A percentile compares a stretch with the other conserved stretches of the same genome.
phyloP scores from a whole-genome alignment of 2,329 filamentous ascomycete species.

The Talaromyces albobiverticillius region DNA sequence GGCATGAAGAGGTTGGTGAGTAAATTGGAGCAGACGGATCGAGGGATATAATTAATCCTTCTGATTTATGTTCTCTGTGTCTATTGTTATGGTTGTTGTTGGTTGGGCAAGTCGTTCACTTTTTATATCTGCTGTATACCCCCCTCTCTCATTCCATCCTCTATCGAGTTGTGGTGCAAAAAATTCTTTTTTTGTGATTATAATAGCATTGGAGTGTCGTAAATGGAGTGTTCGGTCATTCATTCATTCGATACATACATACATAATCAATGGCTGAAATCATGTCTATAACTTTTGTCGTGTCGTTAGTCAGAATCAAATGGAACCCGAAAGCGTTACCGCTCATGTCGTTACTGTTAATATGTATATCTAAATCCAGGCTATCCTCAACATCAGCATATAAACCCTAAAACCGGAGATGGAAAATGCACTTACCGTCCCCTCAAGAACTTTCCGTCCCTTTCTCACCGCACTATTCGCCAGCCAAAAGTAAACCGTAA shows the following conservation, averaged over 20 bases:
- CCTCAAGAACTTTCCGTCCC: constrained; percentile 7
- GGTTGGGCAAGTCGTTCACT: background rate
- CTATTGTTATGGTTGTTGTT: background rate
- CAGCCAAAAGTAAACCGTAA: constrained; percentile 8
- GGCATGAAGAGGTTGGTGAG: constrained; percentile 86
- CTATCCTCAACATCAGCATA: constrained; percentile 1
- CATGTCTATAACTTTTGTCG: background rate
- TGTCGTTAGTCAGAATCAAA: too few species aligned
- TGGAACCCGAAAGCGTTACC: too few species aligned
- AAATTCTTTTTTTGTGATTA: background rate
- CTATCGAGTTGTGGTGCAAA: constrained; percentile 1
- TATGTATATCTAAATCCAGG: constrained; percentile 14
- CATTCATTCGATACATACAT: too few species aligned
- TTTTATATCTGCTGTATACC: constrained; percentile 11
- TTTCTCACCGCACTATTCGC: constrained; percentile 3
- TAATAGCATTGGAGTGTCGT: background rate
- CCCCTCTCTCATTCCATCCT: background rate
- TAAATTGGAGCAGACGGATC: constrained; percentile 60
- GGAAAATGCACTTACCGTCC: constrained; percentile 5
- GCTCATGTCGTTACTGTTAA: too few species aligned
- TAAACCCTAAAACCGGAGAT: background rate
- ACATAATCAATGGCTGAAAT: background rate
- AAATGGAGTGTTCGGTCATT: too few species aligned
- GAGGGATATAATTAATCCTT: constrained; percentile 24
- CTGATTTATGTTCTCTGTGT: constrained; percentile 12